Percentiles rank a stretch among this genome's conserved stretches.
Evolutionary conservation across 2,329 filamentous ascomycete species (phyloP).

Genomic region (Scolecobasidium constrictum): DNA sequence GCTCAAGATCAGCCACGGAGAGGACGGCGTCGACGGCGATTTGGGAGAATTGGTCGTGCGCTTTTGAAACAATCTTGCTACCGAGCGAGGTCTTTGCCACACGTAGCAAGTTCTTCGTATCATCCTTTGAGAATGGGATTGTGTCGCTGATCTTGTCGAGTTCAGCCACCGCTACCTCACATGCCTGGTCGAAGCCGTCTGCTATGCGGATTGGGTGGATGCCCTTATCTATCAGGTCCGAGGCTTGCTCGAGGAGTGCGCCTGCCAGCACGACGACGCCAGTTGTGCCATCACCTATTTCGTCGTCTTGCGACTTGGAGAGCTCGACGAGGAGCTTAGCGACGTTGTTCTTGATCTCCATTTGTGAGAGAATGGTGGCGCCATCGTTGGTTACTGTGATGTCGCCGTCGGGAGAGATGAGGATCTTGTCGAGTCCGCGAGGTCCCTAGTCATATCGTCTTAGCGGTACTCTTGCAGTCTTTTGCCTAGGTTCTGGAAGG

Average conservation of each 20-base stretch:
- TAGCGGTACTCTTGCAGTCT: constrained; percentile 1
- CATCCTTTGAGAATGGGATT: constrained; percentile 70
- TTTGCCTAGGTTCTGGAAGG: not conserved
- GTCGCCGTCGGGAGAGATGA: constrained; percentile 96
- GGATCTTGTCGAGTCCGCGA: constrained; percentile 94
- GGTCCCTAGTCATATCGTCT: constrained; percentile 48
- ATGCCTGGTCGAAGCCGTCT: constrained; percentile 94
- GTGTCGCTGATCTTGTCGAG: constrained; percentile 88
- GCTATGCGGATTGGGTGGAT: constrained; percentile 98
- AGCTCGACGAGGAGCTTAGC: constrained; percentile 94
- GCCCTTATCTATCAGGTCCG: constrained; percentile 97
- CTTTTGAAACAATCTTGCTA: constrained; percentile 98
- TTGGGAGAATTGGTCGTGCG: constrained; percentile 94
- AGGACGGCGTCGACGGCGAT: constrained; percentile 96
- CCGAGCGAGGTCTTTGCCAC: constrained; percentile 93
- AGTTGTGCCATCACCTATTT: constrained; percentile 97
- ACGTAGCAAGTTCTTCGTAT: constrained; percentile 81
- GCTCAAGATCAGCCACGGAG: constrained; percentile 88
- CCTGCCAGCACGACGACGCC: constrained; percentile 94
- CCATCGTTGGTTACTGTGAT: constrained; percentile 99
- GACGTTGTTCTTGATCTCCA: constrained; percentile 98
- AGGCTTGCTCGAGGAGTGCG: constrained; percentile 88
- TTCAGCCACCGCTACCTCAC: constrained; percentile 88
- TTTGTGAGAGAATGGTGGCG: constrained; percentile 89
- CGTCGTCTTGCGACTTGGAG: constrained; percentile 96